A percentile compares a stretch with the other conserved stretches of the same genome.
These are phyloP conservation scores for Coix lacrymajobi DNA, from an alignment of 176 grass and related monocot genomes.

Conservation along the genomic window DNA sequence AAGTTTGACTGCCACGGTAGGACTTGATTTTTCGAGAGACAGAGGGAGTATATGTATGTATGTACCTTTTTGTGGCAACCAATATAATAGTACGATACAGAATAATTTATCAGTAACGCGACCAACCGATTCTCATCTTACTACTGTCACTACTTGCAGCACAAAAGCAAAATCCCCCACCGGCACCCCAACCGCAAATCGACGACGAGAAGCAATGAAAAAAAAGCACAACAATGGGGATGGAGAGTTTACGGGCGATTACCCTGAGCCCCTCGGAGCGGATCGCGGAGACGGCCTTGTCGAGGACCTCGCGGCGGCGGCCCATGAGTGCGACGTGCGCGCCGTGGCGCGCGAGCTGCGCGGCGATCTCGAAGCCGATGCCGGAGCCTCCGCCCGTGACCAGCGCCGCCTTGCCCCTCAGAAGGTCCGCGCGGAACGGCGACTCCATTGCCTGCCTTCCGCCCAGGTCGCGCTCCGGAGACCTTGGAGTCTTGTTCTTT, in stretches of 20 bases:
- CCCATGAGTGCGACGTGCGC: conserved; percentile 82
- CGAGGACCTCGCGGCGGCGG: conserved; percentile 76
- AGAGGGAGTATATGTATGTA: no score
- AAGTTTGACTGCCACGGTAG: no score
- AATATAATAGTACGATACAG: no score
- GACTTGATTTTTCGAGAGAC: no score
- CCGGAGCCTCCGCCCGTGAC: conserved; percentile 86
- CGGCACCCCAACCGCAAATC: not conserved
- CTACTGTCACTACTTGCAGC: not conserved
- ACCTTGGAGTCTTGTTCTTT: not conserved
- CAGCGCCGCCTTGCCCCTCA: conserved; percentile 74
- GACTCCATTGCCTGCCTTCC: conserved; percentile 36
- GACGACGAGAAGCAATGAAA: no score
- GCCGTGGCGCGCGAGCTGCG: conserved; percentile 76
- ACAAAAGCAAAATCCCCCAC: not conserved
- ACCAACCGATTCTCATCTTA: no score
- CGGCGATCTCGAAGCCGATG: conserved; percentile 76
- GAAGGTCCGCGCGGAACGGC: conserved; percentile 64
- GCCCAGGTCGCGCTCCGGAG: not conserved
- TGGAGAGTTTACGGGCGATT: no score
- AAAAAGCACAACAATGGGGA: no score
- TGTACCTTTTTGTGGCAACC: no score
- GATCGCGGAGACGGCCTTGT: conserved; percentile 65
- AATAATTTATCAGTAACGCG: no score
- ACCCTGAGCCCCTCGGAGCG: conserved; percentile 65